phyloP scores from a whole-genome alignment of 352 stramenopile genomes.

The Chrysophaeum taylorii region DNA sequence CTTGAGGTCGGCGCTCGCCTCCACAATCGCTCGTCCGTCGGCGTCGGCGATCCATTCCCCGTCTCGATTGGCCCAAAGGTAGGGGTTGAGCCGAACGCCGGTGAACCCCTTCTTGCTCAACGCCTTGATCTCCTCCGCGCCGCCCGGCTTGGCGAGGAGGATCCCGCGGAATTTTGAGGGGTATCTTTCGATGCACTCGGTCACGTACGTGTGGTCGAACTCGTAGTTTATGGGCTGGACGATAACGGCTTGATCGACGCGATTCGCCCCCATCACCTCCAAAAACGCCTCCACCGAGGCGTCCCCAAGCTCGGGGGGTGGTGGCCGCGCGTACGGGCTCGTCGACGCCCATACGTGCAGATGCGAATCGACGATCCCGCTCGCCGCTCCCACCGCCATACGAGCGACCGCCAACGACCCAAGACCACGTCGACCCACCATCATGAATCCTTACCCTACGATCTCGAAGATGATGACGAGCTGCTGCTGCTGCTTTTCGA shows the following conservation, averaged over 20 bases:
- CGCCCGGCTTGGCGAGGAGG: constrained; percentile 25
- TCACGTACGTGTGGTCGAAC: constrained; percentile 61
- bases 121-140: constrained; percentile 34
- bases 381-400: no score
- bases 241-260: constrained; percentile 44
- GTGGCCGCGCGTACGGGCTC: constrained; percentile 46
- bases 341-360: constrained; percentile 52
- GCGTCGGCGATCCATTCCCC: constrained; percentile 34
- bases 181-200: constrained; percentile 38
- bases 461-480: no score
- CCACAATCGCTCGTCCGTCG: constrained; percentile 42
- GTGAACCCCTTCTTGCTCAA: constrained; percentile 49
- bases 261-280: constrained; percentile 36
- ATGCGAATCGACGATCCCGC: constrained; percentile 61
- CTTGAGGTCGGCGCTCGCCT: constrained; percentile 47
- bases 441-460: no score
- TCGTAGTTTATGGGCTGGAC: constrained; percentile 68
- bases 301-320: constrained; percentile 38
- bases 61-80: constrained; percentile 46
- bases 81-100: constrained; percentile 62
- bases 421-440: no score
- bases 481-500: no score
- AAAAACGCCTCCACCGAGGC: constrained; percentile 38
- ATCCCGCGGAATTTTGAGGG: constrained; percentile 33
- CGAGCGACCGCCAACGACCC: no score